Evolutionary conservation across 805 yeast species (phyloP), one percentile per base, ranked within the genome.

Genomic region (Wickerhamiella allomyrinae): DNA sequence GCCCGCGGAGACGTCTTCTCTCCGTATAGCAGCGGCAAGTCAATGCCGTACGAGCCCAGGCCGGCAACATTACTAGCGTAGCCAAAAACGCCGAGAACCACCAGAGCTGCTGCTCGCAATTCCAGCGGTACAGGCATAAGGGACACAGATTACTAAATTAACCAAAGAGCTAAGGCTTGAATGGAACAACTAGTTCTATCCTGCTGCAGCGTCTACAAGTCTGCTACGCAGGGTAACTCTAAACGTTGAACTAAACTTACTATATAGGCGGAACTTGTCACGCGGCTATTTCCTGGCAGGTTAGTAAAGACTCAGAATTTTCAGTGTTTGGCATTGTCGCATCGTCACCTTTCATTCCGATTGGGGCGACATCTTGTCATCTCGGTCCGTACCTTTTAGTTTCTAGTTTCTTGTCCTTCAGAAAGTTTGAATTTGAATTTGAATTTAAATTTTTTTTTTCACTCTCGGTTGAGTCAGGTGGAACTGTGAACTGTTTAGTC

Each of bases 291-390:
- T 40, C 44, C 49, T 11, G 15, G 22, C 39, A 15, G 6, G 39
- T 36, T 36, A 36, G 39, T 36, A 36, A 19, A 23, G 29, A 22
- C 39, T 53, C 57, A 53, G 57, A 52, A 53, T 52, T 52, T 53
- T 53, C 57, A 53, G 57, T 53, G 55, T 49, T 50, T 49, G 53
- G 53, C 40, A 36, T 29, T 42, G 49, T 48, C 54, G 51, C 43
- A 36, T 53, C 57, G 57, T 53, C 57, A 53, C 52, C 41, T 27
- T 45, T 29, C 22, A 17, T 33, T 53, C 51, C 55, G 55, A 46
- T 51, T 52, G 54, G 57, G 57, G 57, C 55, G 55, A 50, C 54
- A 50, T 37, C 27, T 40, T 41, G 54, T 50, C 54, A 50, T 50
- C 54, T 49, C 42, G 11, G 40, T 49, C 49, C 53, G 45, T 49